Percentiles rank a stretch among this genome's conserved stretches.
These are phyloP conservation scores for Penicillium decumbens DNA, from an alignment of 2,329 filamentous ascomycete species.

Conservation along the genomic window DNA sequence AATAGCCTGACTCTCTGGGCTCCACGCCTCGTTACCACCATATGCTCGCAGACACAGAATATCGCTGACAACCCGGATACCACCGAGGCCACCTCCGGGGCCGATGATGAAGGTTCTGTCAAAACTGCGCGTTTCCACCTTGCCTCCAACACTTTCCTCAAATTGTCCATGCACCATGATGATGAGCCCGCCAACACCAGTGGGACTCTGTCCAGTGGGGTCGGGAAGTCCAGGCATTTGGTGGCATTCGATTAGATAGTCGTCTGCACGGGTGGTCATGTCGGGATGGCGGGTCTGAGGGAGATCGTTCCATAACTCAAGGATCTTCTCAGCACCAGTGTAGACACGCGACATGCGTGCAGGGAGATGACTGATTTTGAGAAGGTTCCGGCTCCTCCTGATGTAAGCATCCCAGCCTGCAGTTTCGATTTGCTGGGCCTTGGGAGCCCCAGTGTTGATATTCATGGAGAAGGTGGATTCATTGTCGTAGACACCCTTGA, in stretches of 20 bases:
- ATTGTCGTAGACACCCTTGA: slow-evolving; percentile 68
- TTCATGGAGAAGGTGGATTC: slow-evolving; percentile 70
- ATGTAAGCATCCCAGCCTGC: slow-evolving; percentile 67
- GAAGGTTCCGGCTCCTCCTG: slow-evolving; percentile 71
- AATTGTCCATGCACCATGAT: slow-evolving; percentile 80
- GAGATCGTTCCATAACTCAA: slow-evolving; percentile 63
- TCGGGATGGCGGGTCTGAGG: slow-evolving; percentile 71
- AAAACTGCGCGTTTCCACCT: slow-evolving; percentile 66
- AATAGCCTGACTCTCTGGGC: slow-evolving; percentile 36
- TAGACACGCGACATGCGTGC: slow-evolving; percentile 63
- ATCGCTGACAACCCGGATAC: slow-evolving; percentile 74
- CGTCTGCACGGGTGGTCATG: slow-evolving; percentile 60
- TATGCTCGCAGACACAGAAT: slow-evolving; percentile 69
- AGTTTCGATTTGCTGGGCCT: slow-evolving; percentile 48
- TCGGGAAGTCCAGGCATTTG: slow-evolving; percentile 67
- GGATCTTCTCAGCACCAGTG: slow-evolving; percentile 61
- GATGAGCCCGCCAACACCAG: slow-evolving; percentile 71
- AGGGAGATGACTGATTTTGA: slow-evolving; percentile 59
- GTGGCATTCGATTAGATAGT: slow-evolving; percentile 81
- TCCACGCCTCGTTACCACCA: slow-evolving; percentile 52
- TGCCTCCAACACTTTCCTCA: slow-evolving; percentile 62
- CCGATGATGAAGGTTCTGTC: slow-evolving; percentile 76
- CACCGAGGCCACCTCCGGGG: slow-evolving; percentile 62
- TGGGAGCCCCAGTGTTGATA: slow-evolving; percentile 60
- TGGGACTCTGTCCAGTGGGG: slow-evolving; percentile 56